Evolutionary conservation across 2,329 filamentous ascomycete genomes (phyloP).

Genomic region (Colletotrichum sp.): DNA sequence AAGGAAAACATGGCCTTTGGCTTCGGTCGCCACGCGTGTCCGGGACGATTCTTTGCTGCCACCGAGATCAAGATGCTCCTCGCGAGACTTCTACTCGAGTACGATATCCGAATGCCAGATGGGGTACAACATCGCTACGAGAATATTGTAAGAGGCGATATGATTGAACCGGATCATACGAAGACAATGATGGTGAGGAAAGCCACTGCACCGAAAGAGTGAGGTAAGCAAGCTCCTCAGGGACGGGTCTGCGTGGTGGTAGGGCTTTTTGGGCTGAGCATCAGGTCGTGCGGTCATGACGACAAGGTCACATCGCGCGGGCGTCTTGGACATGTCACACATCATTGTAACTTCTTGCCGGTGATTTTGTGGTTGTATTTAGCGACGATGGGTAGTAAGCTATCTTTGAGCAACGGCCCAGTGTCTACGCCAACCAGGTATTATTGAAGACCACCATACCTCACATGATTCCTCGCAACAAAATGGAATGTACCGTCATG

Average conservation of each 20-base stretch:
- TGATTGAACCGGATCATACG: background rate
- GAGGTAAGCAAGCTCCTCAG: background rate
- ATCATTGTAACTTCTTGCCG: background rate
- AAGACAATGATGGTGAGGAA: background rate
- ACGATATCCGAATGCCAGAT: conserved; percentile 33
- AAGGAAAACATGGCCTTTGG: conserved; percentile 40
- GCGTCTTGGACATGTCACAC: background rate
- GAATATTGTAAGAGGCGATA: background rate
- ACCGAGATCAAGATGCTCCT: conserved; percentile 51
- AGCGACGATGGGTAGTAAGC: background rate
- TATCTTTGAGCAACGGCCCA: background rate
- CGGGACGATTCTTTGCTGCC: conserved; percentile 48
- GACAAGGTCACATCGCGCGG: background rate
- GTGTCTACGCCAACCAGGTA: background rate
- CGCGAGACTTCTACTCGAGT: conserved; percentile 42
- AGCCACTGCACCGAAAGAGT: background rate
- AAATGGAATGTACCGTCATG: background rate
- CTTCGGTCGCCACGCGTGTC: conserved; percentile 42
- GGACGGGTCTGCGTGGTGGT: background rate
- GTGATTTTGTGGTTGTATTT: background rate
- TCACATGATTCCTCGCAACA: background rate
- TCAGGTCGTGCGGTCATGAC: background rate
- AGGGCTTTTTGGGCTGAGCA: background rate
- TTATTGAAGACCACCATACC: background rate
- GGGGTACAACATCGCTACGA: background rate